Percentiles rank a stretch among this genome's conserved stretches.
These are phyloP conservation scores for Rusavskia elegans DNA, from an alignment of 495 filamentous ascomycete species.

Conservation along the genomic window DNA sequence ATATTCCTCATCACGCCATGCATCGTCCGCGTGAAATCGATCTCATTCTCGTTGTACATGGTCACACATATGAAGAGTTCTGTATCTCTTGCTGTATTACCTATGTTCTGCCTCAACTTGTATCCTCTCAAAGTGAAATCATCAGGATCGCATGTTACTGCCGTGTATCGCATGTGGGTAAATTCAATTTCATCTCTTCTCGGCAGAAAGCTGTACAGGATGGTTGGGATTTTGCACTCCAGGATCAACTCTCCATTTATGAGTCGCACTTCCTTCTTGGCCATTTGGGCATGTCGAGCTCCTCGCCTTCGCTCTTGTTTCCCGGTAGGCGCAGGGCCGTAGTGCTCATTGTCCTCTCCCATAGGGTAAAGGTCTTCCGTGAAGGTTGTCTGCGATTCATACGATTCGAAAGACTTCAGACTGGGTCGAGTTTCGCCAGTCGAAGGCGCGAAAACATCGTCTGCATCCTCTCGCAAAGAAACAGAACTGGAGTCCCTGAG, in stretches of 20 bases:
- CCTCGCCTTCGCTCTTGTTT: slow-evolving; percentile 75
- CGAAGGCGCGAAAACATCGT: slow-evolving; percentile 57
- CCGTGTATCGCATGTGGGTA: slow-evolving; percentile 99
- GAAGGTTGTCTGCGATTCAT: slow-evolving; percentile 51
- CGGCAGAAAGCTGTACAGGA: slow-evolving; percentile 87
- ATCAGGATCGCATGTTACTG: slow-evolving; percentile 96
- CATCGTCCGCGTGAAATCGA: slow-evolving; percentile 94
- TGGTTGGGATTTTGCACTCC: slow-evolving; percentile 98
- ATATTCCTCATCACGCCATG: slow-evolving; percentile 98
- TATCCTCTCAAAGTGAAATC: slow-evolving; percentile 81
- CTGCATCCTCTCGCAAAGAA: slow-evolving; percentile 35
- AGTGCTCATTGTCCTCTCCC: slow-evolving; percentile 35
- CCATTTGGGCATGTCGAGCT: slow-evolving; percentile 69
- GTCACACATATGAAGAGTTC: slow-evolving; percentile 96
- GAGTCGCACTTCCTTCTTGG: slow-evolving; percentile 83
- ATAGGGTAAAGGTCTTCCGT: slow-evolving; percentile 36
- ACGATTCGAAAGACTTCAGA: slow-evolving; percentile 41
- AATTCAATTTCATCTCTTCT: slow-evolving; percentile 88
- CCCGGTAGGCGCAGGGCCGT: slow-evolving; percentile 73
- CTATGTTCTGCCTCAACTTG: slow-evolving; percentile 90
- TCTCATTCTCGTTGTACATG: slow-evolving; percentile 98
- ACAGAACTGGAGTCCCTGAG: slow-evolving; percentile 30
- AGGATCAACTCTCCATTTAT: slow-evolving; percentile 96
- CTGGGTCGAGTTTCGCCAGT: slow-evolving; percentile 24
- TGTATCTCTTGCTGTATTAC: slow-evolving; percentile 74